Conservation (phyloP, 2,329 filamentous ascomycete species). For the Fusarium sp. region DNA sequence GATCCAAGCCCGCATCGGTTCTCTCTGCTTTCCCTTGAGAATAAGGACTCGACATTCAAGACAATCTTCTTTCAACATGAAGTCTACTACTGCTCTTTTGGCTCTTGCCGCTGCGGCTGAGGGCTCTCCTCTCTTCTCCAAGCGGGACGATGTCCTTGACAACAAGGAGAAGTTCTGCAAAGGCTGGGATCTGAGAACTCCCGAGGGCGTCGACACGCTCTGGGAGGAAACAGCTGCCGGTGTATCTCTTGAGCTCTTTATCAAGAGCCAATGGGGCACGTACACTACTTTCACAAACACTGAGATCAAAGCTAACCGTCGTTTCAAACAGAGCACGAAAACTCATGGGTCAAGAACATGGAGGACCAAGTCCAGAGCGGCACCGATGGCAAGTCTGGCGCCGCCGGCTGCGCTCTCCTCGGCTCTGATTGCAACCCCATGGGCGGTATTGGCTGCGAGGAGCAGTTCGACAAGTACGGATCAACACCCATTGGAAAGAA, state of each 20-base stretch:
- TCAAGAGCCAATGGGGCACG: constrained; percentile 20
- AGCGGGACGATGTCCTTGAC: background rate
- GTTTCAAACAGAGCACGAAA: constrained; percentile 17
- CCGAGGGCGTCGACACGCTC: constrained; percentile 23
- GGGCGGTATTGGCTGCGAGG: constrained; percentile 8
- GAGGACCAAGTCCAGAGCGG: constrained; percentile 14
- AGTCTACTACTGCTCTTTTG: constrained; percentile 5
- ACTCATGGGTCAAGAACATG: constrained; percentile 30
- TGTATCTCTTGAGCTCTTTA: constrained; percentile 15
- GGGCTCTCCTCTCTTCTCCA: constrained; percentile 9
- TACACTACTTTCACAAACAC: fast-evolving
- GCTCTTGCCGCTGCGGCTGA: background rate
- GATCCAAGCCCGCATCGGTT: background rate
- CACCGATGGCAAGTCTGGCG: constrained; percentile 18
- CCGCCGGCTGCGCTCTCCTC: constrained; percentile 4
- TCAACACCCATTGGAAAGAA: background rate
- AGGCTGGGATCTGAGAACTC: constrained; percentile 19
- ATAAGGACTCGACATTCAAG: background rate
- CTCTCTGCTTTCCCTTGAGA: background rate
- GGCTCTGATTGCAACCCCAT: constrained; percentile 4
- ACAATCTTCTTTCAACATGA: background rate
- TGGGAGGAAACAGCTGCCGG: constrained; percentile 14
- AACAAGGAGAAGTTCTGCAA: constrained; percentile 23
- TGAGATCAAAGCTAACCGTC: background rate
- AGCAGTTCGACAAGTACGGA: constrained; percentile 21